Evolutionary conservation across 2,329 filamentous ascomycete species (phyloP).

Genomic region (Curvularia lunata): DNA sequence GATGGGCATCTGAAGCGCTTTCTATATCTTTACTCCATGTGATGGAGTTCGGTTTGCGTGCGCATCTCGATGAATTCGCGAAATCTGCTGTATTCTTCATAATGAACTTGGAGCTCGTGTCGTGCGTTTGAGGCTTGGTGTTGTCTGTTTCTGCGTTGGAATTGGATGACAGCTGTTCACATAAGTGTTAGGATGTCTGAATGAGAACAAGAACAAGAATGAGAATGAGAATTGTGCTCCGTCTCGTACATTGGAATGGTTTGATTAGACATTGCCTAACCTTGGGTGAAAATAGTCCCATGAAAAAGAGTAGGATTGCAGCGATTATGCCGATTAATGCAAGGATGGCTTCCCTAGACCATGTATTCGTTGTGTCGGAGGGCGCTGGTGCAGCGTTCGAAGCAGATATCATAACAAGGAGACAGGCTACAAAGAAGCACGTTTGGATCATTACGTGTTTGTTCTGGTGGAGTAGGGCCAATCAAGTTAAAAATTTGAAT

Average conservation of each 20-base stretch:
- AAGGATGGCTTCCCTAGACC: slow-evolving; percentile 8
- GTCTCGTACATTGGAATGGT: not conserved
- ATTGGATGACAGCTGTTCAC: not conserved
- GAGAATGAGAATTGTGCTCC: not conserved
- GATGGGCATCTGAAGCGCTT: too few species aligned
- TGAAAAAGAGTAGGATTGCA: not conserved
- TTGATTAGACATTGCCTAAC: not conserved
- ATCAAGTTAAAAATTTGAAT: not conserved
- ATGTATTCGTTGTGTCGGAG: not conserved
- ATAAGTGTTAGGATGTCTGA: not conserved
- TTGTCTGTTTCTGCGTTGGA: not conserved
- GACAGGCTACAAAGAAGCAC: not conserved
- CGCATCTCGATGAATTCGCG: not conserved
- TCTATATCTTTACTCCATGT: not conserved
- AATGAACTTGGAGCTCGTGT: not conserved
- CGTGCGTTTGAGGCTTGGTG: not conserved
- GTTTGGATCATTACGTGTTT: not conserved
- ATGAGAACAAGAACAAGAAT: not conserved
- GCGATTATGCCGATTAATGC: not conserved
- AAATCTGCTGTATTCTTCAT: not conserved
- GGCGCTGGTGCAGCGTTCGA: not conserved
- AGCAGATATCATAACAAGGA: not conserved
- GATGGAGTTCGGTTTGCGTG: not conserved
- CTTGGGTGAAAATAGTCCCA: not conserved
- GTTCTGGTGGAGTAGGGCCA: not conserved